phyloP scores from a whole-genome alignment of 805 yeast species.

The Metschnikowia corniflorae region DNA sequence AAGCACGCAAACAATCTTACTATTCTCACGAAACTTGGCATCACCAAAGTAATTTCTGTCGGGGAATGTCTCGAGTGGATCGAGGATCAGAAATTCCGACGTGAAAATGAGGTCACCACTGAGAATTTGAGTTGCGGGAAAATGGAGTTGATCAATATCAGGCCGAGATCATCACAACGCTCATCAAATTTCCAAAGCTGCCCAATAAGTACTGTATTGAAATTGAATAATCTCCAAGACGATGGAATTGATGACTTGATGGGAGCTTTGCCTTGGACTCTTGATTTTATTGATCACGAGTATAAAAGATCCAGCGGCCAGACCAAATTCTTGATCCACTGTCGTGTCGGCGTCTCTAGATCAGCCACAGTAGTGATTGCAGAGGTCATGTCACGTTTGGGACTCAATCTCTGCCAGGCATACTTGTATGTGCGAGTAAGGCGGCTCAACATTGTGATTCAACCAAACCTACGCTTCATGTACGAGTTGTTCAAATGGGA shows the following conservation, averaged over 20 bases:
- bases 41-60: conserved; percentile 74
- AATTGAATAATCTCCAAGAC: conserved; percentile 74
- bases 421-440: conserved; percentile 87
- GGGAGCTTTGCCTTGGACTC: conserved; percentile 55
- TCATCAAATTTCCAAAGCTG: background rate
- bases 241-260: conserved; percentile 85
- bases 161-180: conserved; percentile 1
- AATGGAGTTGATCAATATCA: conserved; percentile 29
- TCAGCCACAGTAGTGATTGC: conserved; percentile 96
- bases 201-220: conserved; percentile 49
- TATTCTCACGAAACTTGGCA: conserved; percentile 60
- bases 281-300: conserved; percentile 57
- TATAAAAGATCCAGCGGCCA: conserved; percentile 7
- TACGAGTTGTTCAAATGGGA: conserved; percentile 65
- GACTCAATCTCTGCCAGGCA: conserved; percentile 68
- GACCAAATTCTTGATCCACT: conserved; percentile 63
- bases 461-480: conserved; percentile 89
- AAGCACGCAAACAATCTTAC: conserved; percentile 74
- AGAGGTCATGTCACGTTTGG: conserved; percentile 79
- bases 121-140: conserved; percentile 28
- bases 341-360: conserved; percentile 93
- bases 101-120: conserved; percentile 21
- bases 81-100: conserved; percentile 27
- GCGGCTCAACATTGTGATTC: conserved; percentile 86
- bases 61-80: conserved; percentile 80